Conservation (phyloP, 345 rosid species). For the Aurinia saxatilis region DNA sequence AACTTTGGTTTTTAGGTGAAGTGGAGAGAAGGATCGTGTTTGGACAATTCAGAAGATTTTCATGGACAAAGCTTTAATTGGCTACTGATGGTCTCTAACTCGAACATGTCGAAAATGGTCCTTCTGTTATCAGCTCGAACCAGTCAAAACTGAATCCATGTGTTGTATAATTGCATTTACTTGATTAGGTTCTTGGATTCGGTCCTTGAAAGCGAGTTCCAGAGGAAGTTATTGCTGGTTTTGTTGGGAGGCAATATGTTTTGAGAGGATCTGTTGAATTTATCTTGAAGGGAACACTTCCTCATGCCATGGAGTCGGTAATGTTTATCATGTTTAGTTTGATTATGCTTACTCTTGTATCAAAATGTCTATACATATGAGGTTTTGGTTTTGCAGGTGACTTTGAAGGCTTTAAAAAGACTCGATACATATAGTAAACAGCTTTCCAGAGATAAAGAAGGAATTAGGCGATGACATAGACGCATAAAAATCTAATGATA, state of each 20-base stretch:
- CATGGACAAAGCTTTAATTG: too few relatives aligned
- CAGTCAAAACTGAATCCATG: not conserved
- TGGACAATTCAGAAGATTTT: too few relatives aligned
- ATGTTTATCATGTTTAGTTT: not conserved
- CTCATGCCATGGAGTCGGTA: conserved; percentile 89
- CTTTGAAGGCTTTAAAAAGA: conserved; percentile 80
- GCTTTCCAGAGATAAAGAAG: conserved; percentile 78
- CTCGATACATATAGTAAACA: conserved; percentile 67
- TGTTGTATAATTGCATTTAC: not conserved
- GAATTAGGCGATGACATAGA: conserved; percentile 68
- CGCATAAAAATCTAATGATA: conserved; percentile 65
- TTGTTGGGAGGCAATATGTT: conserved; percentile 62
- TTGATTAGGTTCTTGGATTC: conserved; percentile 71
- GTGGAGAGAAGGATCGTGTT: too few relatives aligned
- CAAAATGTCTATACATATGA: not conserved
- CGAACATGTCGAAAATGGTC: too few relatives aligned
- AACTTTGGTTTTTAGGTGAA: too few relatives aligned
- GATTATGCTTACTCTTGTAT: not conserved
- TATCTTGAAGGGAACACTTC: conserved; percentile 87
- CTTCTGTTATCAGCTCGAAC: too few relatives aligned
- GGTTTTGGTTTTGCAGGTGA: conserved; percentile 40
- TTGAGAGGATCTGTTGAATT: conserved; percentile 77
- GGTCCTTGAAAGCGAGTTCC: conserved; percentile 77
- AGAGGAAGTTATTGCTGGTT: conserved; percentile 59
- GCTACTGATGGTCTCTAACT: too few relatives aligned